These are phyloP conservation scores for Musa itinerans DNA, from an alignment of 176 grass and related monocot species.

Conservation along the genomic window DNA sequence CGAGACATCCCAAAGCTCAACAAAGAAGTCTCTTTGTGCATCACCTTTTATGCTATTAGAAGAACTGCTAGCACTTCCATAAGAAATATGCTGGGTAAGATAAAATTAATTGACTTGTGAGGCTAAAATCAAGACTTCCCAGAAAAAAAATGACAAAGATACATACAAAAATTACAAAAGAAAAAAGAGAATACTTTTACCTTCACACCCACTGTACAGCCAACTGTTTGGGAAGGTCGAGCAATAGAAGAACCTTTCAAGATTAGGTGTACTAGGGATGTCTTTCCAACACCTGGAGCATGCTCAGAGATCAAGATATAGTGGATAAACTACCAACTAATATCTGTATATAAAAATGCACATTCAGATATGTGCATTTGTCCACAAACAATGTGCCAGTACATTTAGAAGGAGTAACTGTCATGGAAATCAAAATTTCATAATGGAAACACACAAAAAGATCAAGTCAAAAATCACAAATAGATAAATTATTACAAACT, in stretches of 20 bases:
- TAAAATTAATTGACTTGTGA: background rate
- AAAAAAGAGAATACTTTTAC: slow-evolving; percentile 28
- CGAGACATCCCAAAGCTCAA: slow-evolving; percentile 95
- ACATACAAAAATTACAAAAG: slow-evolving; percentile 1
- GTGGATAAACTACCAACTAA: background rate
- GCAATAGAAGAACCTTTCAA: slow-evolving; percentile 53
- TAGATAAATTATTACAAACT: too few relatives aligned
- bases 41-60: slow-evolving; percentile 64
- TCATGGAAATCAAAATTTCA: background rate
- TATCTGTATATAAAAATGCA: background rate
- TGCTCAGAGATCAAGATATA: background rate
- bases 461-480: too few relatives aligned
- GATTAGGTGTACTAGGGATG: slow-evolving; percentile 71
- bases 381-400: background rate
- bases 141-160: background rate
- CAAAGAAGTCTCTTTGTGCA: slow-evolving; percentile 78
- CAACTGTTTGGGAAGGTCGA: slow-evolving; percentile 61
- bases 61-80: slow-evolving; percentile 57
- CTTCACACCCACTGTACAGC: slow-evolving; percentile 52
- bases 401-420: background rate
- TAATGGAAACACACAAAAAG: too few relatives aligned
- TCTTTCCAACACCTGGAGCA: slow-evolving; percentile 73
- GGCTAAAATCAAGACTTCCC: background rate
- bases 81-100: slow-evolving; percentile 57
- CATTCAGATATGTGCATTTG: background rate